Evolutionary conservation across 495 filamentous ascomycete species (phyloP), one percentile per base, ranked within the genome.

Genomic region (Neurospora africana): DNA sequence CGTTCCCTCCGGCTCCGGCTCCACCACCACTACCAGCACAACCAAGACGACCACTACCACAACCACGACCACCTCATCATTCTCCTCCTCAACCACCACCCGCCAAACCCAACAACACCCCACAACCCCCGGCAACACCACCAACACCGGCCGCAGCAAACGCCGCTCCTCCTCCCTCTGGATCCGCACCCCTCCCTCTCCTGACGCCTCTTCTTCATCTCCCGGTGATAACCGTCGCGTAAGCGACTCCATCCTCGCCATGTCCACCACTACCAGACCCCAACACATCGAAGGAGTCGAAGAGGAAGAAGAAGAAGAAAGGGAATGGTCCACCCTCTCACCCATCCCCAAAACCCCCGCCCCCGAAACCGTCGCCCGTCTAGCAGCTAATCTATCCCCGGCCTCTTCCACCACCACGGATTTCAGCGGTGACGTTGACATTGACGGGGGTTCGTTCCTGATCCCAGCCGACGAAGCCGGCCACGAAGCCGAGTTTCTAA

Each of bases 311-410:
- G 79, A 84, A 36, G 72, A 77, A 2, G 76, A 83, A 10, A 75
- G 81, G 15, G 81, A 82, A 43, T 81, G 81, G 77, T 74, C 79
- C 69, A 73, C 76, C 8, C 79, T 87, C 0, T 83, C 83, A 0
- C 86, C 86, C 0, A 81, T 87, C 3, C 86, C 86, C 17, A 83
- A 84, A 73, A 88, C 86, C 1, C 86, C 86, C 0, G 85, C 86
- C 0, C 84, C 85, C 0, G 85, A 87, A 69, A 74, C 77, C 37
- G 78, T 87, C 37, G 81, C 81, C 10, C 79, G 78, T 37, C 84
- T 79, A 70, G 83, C 80, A 10, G 79, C 82, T 67, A 80, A 81
- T 69, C 69, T 85, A 65, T 81, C 72, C 5, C 82, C 82, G 4
- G 82, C 76, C 39, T 76, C 79, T 10, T 77, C 79, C 1, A 77